These are phyloP conservation scores for Xanthoconium stramineum DNA, from an alignment of 768 basidiomycete genomes.

Conservation along the genomic window DNA sequence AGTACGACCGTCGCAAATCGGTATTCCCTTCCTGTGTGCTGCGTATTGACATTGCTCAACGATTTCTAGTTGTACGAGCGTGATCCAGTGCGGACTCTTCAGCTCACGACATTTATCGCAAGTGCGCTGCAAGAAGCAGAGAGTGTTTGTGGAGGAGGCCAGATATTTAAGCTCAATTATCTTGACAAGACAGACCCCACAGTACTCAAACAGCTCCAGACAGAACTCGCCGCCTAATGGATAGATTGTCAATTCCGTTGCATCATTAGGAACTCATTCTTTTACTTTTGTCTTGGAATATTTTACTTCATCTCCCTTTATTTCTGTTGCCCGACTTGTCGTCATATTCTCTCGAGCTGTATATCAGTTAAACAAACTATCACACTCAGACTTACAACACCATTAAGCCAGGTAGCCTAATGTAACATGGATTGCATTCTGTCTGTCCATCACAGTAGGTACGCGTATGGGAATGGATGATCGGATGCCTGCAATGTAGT, in stretches of 20 bases:
- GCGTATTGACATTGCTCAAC: slow-evolving; percentile 7
- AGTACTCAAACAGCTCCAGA: slow-evolving; percentile 69
- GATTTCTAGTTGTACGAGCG: slow-evolving; percentile 55
- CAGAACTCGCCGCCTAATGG: slow-evolving; percentile 36
- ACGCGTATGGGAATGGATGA: slow-evolving; percentile 44
- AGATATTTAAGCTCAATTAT: slow-evolving; percentile 57
- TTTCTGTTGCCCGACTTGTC: background rate
- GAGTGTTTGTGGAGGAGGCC: slow-evolving; percentile 52
- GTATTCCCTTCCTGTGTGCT: slow-evolving; percentile 39
- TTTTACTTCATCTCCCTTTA: background rate
- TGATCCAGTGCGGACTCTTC: slow-evolving; percentile 68
- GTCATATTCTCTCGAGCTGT: slow-evolving; percentile 1
- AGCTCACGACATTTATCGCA: slow-evolving; percentile 60
- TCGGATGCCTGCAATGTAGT: slow-evolving; percentile 11
- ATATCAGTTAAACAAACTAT: slow-evolving; percentile 1
- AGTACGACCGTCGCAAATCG: slow-evolving; percentile 70
- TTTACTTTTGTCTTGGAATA: background rate
- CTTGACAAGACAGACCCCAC: slow-evolving; percentile 66
- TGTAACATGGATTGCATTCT: slow-evolving; percentile 39
- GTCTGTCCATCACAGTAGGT: slow-evolving; percentile 48
- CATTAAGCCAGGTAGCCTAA: slow-evolving; percentile 11
- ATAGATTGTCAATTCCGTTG: background rate
- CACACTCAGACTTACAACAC: slow-evolving; percentile 1
- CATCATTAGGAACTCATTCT: background rate
- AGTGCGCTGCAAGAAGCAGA: slow-evolving; percentile 63